These are phyloP conservation scores for Aegilops longissima DNA, from an alignment of 176 grass and related monocot species.

Conservation along the genomic window DNA sequence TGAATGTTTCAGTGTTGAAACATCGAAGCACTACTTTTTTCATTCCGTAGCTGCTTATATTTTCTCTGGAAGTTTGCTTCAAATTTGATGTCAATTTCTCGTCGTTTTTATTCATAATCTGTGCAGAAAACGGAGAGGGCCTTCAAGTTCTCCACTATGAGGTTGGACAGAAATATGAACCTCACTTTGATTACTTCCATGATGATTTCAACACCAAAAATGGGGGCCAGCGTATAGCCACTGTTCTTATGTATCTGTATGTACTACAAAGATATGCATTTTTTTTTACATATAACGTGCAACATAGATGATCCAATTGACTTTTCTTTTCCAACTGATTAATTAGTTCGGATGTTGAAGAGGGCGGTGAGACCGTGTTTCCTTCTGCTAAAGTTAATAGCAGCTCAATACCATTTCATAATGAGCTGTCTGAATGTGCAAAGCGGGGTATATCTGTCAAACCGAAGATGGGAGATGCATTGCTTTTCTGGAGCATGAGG, in stretches of 20 bases:
- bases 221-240: conserved; percentile 90
- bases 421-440: conserved; percentile 88
- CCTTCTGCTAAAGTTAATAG: conserved; percentile 70
- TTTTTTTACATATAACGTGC: not conserved
- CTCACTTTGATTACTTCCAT: conserved; percentile 94
- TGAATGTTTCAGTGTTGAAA: not conserved
- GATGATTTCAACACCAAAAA: conserved; percentile 93
- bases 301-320: conserved; percentile 15
- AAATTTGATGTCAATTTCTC: not conserved
- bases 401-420: conserved; percentile 73
- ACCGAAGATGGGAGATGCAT: conserved; percentile 93
- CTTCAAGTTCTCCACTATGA: conserved; percentile 99
- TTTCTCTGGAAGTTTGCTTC: conserved; percentile 17
- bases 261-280: conserved; percentile 24
- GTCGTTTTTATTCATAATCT: conserved; percentile 25
- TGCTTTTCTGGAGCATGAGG: conserved; percentile 99
- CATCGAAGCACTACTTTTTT: not conserved
- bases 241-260: conserved; percentile 99
- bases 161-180: conserved; percentile 92
- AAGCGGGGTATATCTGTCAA: conserved; percentile 77
- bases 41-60: not conserved
- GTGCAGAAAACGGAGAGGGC: conserved; percentile 85
- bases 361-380: conserved; percentile 95
- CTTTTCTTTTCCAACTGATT: conserved; percentile 29
- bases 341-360: conserved; percentile 94